Evolutionary conservation across 768 basidiomycete species (phyloP), one percentile per base, ranked within the genome.

Genomic region (Leccinum obscurum): DNA sequence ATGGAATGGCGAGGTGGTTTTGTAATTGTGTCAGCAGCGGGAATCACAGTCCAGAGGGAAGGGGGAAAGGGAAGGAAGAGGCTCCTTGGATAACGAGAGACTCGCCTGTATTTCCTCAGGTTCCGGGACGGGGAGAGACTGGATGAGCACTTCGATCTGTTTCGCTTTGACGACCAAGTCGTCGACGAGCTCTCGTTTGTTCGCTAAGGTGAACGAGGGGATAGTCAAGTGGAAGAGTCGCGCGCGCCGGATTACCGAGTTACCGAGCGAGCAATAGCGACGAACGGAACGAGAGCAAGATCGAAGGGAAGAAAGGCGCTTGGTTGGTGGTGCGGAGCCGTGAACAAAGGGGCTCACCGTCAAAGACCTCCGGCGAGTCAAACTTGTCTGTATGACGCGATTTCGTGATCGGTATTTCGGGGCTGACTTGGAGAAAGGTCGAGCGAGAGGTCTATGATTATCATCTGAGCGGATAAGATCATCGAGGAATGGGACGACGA

Each of bases 101-200:
- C 68, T 52, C 14, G 55, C 92, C 80, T 92, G 91, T 22, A 80
- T 81, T 68, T 90, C 88, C 68, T 92, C 90, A 2, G 86, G 80
- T 69, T 93, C 92, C 3, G 89, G 88, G 41, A 84, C 85, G 0
- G 92, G 93, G 14, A 96, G 74, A 0, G 86, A 87, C 54, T 89
- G 83, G 54, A 96, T 91, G 52, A 95, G 82, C 67, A 85, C 88
- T 66, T 95, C 90, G 46, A 96, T 84, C 72, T 95, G 92, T 68
- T 95, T 95, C 14, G 92, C 92, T 68, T 95, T 95, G 41, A 85
- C 81, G 44, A 95, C 82, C 44, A 96, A 78, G 68, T 95, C 93
- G 15, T 82, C 77, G 5, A 93, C 91, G 22, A 95, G 85, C 72
- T 95, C 93, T 63, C 84, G 88, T 72, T 89, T 85, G 76, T 92